Evolutionary conservation across 164 flowering plant genomes (phyloP).

Genomic region (Liriodendron chinense): DNA sequence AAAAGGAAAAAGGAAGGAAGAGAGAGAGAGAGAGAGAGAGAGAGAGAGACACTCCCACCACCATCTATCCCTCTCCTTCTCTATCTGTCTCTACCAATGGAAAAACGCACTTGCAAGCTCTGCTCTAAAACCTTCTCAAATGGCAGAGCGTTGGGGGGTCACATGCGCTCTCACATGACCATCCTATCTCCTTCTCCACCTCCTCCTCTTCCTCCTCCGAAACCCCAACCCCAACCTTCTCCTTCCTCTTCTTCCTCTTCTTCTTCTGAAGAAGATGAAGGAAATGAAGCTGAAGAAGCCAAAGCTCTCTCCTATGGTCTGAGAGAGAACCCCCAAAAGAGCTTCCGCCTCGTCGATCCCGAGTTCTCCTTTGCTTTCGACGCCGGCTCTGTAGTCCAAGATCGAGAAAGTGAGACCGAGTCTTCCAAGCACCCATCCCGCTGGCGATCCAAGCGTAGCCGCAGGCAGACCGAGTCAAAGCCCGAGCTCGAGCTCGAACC

Average conservation of each 20-base stretch:
- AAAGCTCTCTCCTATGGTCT: constrained; percentile 39
- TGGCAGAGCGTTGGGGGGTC: constrained; percentile 90
- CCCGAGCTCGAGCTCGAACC: constrained; percentile 42
- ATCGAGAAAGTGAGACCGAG: constrained; percentile 77
- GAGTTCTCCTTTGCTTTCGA: constrained; percentile 10
- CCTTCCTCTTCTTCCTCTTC: constrained; percentile 12
- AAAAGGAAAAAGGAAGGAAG: constrained; percentile 8
- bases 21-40: too few species aligned
- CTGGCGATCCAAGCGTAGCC: constrained; percentile 48
- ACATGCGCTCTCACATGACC: constrained; percentile 83
- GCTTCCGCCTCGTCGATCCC: constrained; percentile 49
- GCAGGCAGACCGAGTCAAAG: constrained; percentile 23
- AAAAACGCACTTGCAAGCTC: constrained; percentile 65
- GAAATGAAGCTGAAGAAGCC: constrained; percentile 9
- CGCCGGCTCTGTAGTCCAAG: constrained; percentile 43
- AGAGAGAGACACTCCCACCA: background rate
- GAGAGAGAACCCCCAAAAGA: constrained; percentile 70
- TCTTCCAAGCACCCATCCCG: constrained; percentile 50
- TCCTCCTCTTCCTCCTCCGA: too few species aligned
- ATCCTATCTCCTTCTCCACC: constrained; percentile 33
- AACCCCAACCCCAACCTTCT: constrained; percentile 15
- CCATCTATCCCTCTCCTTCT: constrained; percentile 4
- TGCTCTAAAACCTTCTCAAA: constrained; percentile 65
- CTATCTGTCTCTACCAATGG: constrained; percentile 31
- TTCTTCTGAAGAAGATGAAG: constrained; percentile 29